Evolutionary conservation across 163 green algal species (phyloP), one percentile per base, ranked within the genome.

Genomic region (Scenedesmus sp.): DNA sequence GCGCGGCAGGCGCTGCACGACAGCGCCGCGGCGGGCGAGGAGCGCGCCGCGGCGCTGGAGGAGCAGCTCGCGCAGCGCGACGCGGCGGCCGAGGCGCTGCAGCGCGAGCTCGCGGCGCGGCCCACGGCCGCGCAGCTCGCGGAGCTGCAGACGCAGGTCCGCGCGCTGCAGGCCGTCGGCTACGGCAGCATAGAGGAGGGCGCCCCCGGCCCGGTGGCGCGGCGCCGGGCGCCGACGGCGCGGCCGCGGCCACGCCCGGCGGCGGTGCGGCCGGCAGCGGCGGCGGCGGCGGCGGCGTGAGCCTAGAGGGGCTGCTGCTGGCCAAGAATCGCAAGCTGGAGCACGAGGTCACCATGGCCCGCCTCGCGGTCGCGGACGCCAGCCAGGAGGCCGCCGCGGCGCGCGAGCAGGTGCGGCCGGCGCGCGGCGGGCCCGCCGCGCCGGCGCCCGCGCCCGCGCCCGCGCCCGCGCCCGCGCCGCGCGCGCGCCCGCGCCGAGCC

Each of bases 271-370:
- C n/a, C 17, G 50, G 70, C 50, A 48, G 5, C 7, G 62, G 13
- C 18, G 56, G 18, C 26, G 39, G 22, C 11, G 60, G 62, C 54
- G 69, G 69, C 6, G 45, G 24, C 10, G 80, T 83, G n/a, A 86
- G 80, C 0, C 72, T 97, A 63, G 90, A 96, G 78, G 84, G 84
- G 0, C 69, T 94, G 53, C 87, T 97, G 75, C 75, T 96, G 73
- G 73, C 83, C 7, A 96, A 97, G 64, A 93, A 85, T 63, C 79
- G 85, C n/a, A 90, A 91, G 50, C 81, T 97, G 75, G 93, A 97
- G 88, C 92, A 97, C 78, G 84, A 95, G 75, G 74, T 97, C 6
- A 97, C 93, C 22, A 91, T 91, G 80, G 77, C 83, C 0, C 80
- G 89, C 24, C 45, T 79, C 26, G 57, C 28, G 7, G 20, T 79